Base-by-base conservation (phyloP, 1,284 basidiomycete genomes). In the Trametes polyzona region DNA sequence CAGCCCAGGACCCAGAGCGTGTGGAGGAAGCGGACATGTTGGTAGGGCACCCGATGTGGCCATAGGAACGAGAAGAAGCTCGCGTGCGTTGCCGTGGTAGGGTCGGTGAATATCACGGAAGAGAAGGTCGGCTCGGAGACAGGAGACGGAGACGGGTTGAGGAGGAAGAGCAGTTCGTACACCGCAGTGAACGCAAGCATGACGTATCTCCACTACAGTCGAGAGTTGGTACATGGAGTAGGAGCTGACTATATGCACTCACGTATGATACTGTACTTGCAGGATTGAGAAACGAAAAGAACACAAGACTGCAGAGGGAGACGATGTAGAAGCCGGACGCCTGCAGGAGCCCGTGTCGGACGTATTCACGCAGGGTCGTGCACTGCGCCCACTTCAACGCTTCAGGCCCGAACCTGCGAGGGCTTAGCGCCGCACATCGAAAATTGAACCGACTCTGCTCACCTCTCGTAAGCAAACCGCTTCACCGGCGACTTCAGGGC, bases 401-500 rank as follows among this genome's bases (percentile, higher is more conserved):
- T 27, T 86, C 83, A 3, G 90, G 85, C 0, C 93, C 93, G 67
- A 95, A 95, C 57, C 92, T 82, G 60, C 21, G n/a, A 10, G 41
- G 1, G 33, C 29, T 62, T 21, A 53, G 56, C 50, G 30, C 30
- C 44, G 8, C 8, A 16, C 37, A 4, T n/a, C n/a, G 8, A 32
- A 46, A 16, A 16, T 9, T 17, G 9, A 39, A 1, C 5, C 3
- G 11, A 14, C 35, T 27, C 11, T 21, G n/a, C 80, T 54, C 55
- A 88, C 89, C 84, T 78, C 73, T 96, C 93, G 71, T 96, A 96
- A 0, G 93, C 93, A 74, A 92, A 95, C 43, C 93, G 76, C 56
- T 87, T 87, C 1, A 84, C 78, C 0, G 93, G 92, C 64, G 94
- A 83, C 57, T 86, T 91, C 29, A 96, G 72, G 0, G 86, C 85